A percentile compares a stretch with the other conserved stretches of the same genome.
Evolutionary conservation across 495 filamentous ascomycete species (phyloP).

Genomic region (Trypethelium eluteriae): DNA sequence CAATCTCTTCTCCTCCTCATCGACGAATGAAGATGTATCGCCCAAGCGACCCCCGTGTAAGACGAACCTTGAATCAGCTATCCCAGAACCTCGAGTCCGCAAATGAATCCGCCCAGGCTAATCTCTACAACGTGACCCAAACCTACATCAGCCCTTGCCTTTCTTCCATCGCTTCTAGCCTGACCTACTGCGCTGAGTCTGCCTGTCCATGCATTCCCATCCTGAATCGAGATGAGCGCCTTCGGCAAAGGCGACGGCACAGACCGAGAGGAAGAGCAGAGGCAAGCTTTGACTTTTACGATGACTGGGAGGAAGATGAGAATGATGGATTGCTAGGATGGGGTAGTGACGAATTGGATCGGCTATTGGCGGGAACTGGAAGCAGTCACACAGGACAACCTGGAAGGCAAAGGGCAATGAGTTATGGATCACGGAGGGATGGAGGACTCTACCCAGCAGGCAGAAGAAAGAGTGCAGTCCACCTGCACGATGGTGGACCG

Average conservation of each 20-base stretch:
- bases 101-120: constrained; percentile 81
- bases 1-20: background rate
- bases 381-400: constrained; percentile 55
- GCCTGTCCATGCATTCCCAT: constrained; percentile 53
- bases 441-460: constrained; percentile 26
- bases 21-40: constrained; percentile 40
- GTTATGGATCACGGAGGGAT: constrained; percentile 64
- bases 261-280: constrained; percentile 59
- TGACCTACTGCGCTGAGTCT: constrained; percentile 60
- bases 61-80: constrained; percentile 87
- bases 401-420: constrained; percentile 71
- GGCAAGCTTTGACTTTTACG: constrained; percentile 92
- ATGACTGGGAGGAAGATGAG: constrained; percentile 86
- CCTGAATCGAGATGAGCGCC: constrained; percentile 60
- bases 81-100: constrained; percentile 86
- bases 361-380: constrained; percentile 69
- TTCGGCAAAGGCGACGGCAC: constrained; percentile 50
- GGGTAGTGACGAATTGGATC: constrained; percentile 80
- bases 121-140: constrained; percentile 81
- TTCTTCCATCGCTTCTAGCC: constrained; percentile 52
- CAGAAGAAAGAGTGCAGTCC: constrained; percentile 58
- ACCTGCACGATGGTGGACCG: constrained; percentile 48
- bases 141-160: constrained; percentile 79
- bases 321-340: constrained; percentile 58
- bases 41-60: constrained; percentile 83